Evolutionary conservation across 306 rosid species (phyloP).

Genomic region (Oemleria cerasiformis): DNA sequence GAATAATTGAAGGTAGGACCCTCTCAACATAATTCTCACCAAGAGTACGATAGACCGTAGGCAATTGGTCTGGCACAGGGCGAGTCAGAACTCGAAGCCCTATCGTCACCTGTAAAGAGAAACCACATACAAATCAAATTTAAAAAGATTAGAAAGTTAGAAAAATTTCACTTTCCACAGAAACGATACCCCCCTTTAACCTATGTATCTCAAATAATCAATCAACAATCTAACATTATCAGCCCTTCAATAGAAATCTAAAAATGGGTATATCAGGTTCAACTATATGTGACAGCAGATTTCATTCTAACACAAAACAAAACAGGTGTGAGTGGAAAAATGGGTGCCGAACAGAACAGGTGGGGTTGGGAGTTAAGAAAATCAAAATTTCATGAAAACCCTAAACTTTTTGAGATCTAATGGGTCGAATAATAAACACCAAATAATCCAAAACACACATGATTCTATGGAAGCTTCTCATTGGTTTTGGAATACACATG

Average conservation of each 20-base stretch:
- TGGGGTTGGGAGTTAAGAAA: background rate
- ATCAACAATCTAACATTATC: background rate
- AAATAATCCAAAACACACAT: background rate
- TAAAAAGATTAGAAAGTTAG: background rate
- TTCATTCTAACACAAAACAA: background rate
- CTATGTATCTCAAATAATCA: too few species aligned
- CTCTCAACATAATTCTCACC: conserved; percentile 71
- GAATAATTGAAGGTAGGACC: conserved; percentile 75
- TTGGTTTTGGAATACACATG: background rate
- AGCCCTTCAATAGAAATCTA: background rate
- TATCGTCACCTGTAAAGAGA: conserved; percentile 58
- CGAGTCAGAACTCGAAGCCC: conserved; percentile 85
- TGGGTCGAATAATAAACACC: background rate
- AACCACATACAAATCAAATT: background rate
- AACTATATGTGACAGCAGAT: background rate
- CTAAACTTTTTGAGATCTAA: background rate
- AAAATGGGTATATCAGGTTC: background rate
- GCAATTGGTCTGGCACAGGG: conserved; percentile 62
- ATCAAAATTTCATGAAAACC: background rate
- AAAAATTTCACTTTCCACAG: background rate
- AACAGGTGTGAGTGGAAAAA: background rate
- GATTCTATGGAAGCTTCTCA: background rate
- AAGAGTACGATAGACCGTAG: conserved; percentile 63
- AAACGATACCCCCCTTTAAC: background rate
- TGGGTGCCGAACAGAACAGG: background rate